Evolutionary conservation across 495 filamentous ascomycete genomes (phyloP), one percentile per base, ranked within the genome.

Genomic region (Hyaloscypha hepaticicola): DNA sequence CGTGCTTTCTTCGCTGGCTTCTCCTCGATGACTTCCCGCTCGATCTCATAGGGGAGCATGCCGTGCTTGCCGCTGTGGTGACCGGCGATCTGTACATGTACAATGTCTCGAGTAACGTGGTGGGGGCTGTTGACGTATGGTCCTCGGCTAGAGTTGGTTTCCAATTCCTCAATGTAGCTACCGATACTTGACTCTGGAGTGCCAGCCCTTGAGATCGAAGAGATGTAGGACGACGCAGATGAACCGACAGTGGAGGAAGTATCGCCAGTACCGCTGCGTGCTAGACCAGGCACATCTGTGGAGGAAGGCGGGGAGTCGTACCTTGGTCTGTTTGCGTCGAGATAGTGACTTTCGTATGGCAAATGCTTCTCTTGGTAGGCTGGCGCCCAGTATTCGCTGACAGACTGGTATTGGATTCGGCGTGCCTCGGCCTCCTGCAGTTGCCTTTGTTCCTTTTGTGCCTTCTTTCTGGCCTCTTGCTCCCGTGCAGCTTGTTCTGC

Each of bases 41-140:
- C 66, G 45, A 69, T 66, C 61, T 72, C 69, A 31, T 72, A 72
- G 12, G 69, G 69, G 11, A 72, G 57, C 66, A 72, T 69, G 51
- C n/a, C 22, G 56, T 67, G 66, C 49, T 67, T 69, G 21, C 55
- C 59, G 11, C 24, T 14, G 19, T 63, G 41, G 12, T 31, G 25
- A 22, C 55, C 52, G 1, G 58, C 55, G 48, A 64, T 60, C 55
- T 65, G 61, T 21, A 68, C 57, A 28, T 60, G 63, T 19, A 64
- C 66, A 31, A 63, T 50, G 24, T 68, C 63, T 12, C 58, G 58
- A 19, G 52, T 48, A 27, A 60, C 55, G 38, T 55, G 62, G n/a
- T 33, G 50, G 5, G 62, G 62, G 33, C 56, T 45, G 14, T 38
- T 19, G 31, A 14, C 5, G 21, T 25, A 29, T 21, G 4, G 24